These are phyloP conservation scores for Fusarium sp. DNA, from an alignment of 2,329 filamentous ascomycete genomes.

Conservation along the genomic window DNA sequence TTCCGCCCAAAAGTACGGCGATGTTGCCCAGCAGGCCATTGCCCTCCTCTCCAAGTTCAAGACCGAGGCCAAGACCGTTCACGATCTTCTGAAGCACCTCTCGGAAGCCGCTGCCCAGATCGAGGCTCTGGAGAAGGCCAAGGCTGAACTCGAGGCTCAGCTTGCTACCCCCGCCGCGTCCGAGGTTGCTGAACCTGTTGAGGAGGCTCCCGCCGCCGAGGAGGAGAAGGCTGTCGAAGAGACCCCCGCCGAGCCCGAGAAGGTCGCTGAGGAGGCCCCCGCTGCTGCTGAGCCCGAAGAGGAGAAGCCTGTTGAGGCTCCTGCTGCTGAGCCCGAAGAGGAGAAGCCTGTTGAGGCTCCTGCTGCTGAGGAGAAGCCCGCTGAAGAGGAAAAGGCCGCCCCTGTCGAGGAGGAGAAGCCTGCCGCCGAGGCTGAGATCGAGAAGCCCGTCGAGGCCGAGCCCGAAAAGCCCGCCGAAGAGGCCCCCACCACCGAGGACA, in stretches of 20 bases:
- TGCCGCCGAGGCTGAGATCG: too few species aligned
- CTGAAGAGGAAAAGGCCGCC: not conserved
- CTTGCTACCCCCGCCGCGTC: slow-evolving; percentile 10
- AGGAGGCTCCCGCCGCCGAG: not conserved
- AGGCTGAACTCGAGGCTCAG: slow-evolving; percentile 16
- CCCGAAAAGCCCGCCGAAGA: not conserved
- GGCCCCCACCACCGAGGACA: not conserved
- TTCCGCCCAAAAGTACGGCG: slow-evolving; percentile 23
- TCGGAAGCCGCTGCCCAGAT: slow-evolving; percentile 20
- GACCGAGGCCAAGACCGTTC: slow-evolving; percentile 23
- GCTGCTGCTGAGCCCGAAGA: not conserved
- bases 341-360: not conserved
- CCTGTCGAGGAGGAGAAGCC: too few species aligned
- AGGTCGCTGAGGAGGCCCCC: not conserved
- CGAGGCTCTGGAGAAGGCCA: slow-evolving; percentile 18
- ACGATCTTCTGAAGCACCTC: slow-evolving; percentile 26
- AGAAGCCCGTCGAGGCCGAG: not conserved
- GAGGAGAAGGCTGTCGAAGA: not conserved
- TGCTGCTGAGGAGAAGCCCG: not conserved
- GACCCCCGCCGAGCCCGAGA: not conserved
- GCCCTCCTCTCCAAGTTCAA: slow-evolving; percentile 20
- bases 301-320: not conserved
- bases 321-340: not conserved
- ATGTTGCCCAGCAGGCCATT: slow-evolving; percentile 22
- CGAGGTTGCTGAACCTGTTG: not conserved